Conservation (phyloP, 345 rosid species). For the Camelina sativa region DNA sequence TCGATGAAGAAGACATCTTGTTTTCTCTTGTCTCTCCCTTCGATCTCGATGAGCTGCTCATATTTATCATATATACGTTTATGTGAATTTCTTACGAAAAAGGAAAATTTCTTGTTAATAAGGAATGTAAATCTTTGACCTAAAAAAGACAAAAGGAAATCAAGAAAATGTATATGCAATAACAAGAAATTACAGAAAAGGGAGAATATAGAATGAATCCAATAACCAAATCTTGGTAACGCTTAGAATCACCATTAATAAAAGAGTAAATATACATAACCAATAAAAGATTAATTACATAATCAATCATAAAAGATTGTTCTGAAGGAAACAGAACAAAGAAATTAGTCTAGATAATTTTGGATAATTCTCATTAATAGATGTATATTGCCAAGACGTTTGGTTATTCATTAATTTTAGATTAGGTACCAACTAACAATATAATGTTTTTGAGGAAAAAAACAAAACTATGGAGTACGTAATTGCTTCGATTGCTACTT, state of each 20-base stretch:
- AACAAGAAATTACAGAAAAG: background rate
- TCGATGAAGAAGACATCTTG: conserved; percentile 29
- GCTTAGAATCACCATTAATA: conserved; percentile 12
- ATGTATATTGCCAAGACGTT: conserved; percentile 24
- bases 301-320: background rate
- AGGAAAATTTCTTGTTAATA: background rate
- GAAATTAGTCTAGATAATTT: background rate
- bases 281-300: too few relatives aligned
- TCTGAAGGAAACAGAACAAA: background rate
- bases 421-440: background rate
- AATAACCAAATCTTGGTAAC: conserved; percentile 12
- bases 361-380: background rate
- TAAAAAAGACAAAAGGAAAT: too few relatives aligned
- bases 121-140: background rate
- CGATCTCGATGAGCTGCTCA: background rate
- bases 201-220: conserved; percentile 8
- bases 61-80: background rate
- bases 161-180: background rate
- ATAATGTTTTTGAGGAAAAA: too few relatives aligned
- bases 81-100: too few relatives aligned
- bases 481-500: too few relatives aligned
- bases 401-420: conserved; percentile 5
- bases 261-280: too few relatives aligned
- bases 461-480: too few relatives aligned
- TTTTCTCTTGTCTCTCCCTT: background rate